Conservation (phyloP, 2,329 filamentous ascomycete species). For the Nakataea oryzae region DNA sequence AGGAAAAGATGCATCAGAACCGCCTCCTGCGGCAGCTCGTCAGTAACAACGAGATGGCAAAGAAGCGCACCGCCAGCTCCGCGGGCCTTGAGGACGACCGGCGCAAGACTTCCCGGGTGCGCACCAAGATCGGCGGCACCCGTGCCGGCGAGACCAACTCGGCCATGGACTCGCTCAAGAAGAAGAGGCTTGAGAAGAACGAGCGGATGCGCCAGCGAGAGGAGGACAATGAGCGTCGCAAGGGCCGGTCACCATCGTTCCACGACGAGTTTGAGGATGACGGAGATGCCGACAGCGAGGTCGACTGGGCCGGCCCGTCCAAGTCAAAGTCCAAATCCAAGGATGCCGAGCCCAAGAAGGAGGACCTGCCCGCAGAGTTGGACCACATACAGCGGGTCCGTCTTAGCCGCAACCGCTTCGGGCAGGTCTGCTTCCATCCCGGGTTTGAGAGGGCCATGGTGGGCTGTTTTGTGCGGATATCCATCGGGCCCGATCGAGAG, state of each 20-base stretch:
- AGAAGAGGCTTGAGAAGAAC: conserved; percentile 52
- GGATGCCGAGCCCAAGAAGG: conserved; percentile 47
- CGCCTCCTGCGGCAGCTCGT: conserved; percentile 70
- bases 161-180: conserved; percentile 61
- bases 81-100: conserved; percentile 71
- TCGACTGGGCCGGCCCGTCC: conserved; percentile 57
- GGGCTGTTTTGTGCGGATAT: conserved; percentile 79
- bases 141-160: conserved; percentile 58
- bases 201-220: conserved; percentile 53
- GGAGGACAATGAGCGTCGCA: conserved; percentile 48
- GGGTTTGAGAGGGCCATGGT: conserved; percentile 73
- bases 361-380: conserved; percentile 56
- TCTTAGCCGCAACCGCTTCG: conserved; percentile 77
- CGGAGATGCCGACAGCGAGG: conserved; percentile 65
- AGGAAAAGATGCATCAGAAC: conserved; percentile 74
- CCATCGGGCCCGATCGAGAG: conserved; percentile 65
- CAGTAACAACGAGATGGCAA: conserved; percentile 53
- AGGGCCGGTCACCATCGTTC: conserved; percentile 22
- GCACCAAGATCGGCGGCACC: conserved; percentile 54
- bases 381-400: conserved; percentile 77
- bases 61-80: conserved; percentile 68
- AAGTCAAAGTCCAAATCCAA: conserved; percentile 32
- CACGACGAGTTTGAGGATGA: conserved; percentile 34
- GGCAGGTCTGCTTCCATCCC: conserved; percentile 86
- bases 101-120: conserved; percentile 63